Evolutionary conservation across 2,329 filamentous ascomycete species (phyloP), one percentile per base, ranked within the genome.

Genomic region (Seiridium cupressi): DNA sequence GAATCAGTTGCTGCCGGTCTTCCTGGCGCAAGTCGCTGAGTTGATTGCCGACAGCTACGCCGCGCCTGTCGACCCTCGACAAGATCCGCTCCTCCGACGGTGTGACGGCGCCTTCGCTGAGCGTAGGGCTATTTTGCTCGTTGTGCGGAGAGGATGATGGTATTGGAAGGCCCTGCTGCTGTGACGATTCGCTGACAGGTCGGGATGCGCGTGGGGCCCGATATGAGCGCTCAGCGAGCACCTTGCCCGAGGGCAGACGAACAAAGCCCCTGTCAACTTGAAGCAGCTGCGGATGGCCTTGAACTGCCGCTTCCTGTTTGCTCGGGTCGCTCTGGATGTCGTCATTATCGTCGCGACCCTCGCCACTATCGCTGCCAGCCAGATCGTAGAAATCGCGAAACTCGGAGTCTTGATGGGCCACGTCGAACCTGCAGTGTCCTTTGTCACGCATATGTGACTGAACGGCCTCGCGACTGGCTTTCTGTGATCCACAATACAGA

Each of bases 401-500:
- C 40, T 70, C 69, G 0, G 68, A 69, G 55, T 65, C 63, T 32
- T 48, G 48, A n/a, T 62, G 56, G 7, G 63, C 58, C 54, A 70
- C 59, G 32, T 69, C 67, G 31, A 70, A 65, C 51, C 49, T 65
- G 11, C 68, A 70, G 47, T 70, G 68, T 3, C 68, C 67, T 57
- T 70, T 70, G 34, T 63, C 62, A 7, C 60, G 62, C 69, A 70
- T 70, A n/a, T 70, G 83, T 42, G 82, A 79, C 62, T 81, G 80
- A 0, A 79, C 77, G 0, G 75, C 83, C 55, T 80, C 71, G 0
- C 72, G 70, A 0, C 77, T 80, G 0, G 68, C 67, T 44, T 79
- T 74, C 44, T 75, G 68, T 13, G 73, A 79, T 1, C 79, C 78
- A 63, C 83, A 85, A 18, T 73, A 75, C 40, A 85, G 72, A 60